phyloP scores from a whole-genome alignment of 1,284 basidiomycete genomes.

The Mycena citricolor region DNA sequence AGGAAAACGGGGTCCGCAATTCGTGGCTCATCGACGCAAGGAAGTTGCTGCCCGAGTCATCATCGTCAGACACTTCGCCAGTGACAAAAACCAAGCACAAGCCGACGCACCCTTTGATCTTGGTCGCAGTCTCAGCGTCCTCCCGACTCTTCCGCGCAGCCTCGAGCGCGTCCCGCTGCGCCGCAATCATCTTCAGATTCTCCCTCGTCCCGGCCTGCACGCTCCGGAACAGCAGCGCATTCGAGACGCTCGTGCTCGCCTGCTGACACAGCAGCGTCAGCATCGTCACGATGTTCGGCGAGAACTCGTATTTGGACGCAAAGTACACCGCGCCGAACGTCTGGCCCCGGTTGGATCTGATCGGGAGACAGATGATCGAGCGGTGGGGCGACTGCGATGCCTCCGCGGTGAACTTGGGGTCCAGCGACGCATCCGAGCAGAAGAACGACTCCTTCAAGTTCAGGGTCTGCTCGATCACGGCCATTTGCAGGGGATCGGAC shows the following conservation, averaged over 20 bases:
- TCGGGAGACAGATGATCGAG: slow-evolving; percentile 66
- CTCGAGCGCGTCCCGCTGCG: slow-evolving; percentile 64
- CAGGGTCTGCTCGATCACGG: slow-evolving; percentile 62
- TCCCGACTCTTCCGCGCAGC: slow-evolving; percentile 65
- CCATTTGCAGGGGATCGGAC: slow-evolving; percentile 58
- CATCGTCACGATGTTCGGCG: slow-evolving; percentile 58
- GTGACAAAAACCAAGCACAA: no score
- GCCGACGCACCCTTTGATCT: slow-evolving; percentile 31
- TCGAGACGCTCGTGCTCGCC: slow-evolving; percentile 70
- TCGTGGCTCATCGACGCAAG: slow-evolving; percentile 76
- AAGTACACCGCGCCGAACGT: slow-evolving; percentile 57
- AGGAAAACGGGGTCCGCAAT: slow-evolving; percentile 70
- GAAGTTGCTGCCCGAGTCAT: slow-evolving; percentile 57
- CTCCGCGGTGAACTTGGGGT: slow-evolving; percentile 66
- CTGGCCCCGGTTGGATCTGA: slow-evolving; percentile 70
- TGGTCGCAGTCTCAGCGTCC: slow-evolving; percentile 69
- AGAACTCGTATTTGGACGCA: slow-evolving; percentile 63
- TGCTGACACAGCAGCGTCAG: slow-evolving; percentile 68
- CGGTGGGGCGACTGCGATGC: slow-evolving; percentile 57
- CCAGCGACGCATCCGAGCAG: slow-evolving; percentile 58
- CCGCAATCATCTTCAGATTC: slow-evolving; percentile 71
- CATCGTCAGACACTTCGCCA: no score
- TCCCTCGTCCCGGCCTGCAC: slow-evolving; percentile 69
- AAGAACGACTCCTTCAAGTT: slow-evolving; percentile 62
- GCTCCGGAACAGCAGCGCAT: slow-evolving; percentile 69